Base-by-base conservation (phyloP, 75 land plant species). In the Pseudotsuga menziesii region DNA sequence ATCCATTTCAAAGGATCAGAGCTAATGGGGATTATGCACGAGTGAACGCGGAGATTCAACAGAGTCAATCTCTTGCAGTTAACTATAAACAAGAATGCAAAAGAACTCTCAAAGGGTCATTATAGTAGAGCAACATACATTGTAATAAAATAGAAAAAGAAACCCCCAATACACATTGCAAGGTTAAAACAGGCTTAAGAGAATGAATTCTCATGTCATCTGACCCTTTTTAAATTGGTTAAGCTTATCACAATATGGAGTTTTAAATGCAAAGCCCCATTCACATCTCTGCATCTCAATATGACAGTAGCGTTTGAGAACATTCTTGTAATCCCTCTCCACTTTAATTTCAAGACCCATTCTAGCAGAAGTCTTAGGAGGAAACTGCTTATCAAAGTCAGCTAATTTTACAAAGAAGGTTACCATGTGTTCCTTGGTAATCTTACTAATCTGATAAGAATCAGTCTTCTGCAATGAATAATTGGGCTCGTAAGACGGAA, bases 171-270 rank as follows among this genome's bases (percentile, higher is more conserved):
- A 48, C 54, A 48, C 54, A 48, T 48, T 48, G 11, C 54, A 48
- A 48, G 54, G 54, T 48, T 11, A 9, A 48, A 48, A 8, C 54
- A 48, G 54, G 12, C 54, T 12, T 48, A 48, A 48, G 12, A 1
- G 12, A 48, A 48, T 48, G 54, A 48, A 48, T 48, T 61, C 20
- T 7, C 63, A 61, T n/a, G 82, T 79, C 52, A 61, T 36, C 32
- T 73, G 55, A 58, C 67, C 14, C 66, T 36, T 44, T 84, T 84
- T 56, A 77, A 86, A 92, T 56, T 78, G 73, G 84, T 83, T 70
- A 44, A 92, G 85, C 91, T 80, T 82, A 54, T 89, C 91, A 80
- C 98, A 95, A 77, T 93, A 74, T 17, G 98, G 93, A 19, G 88
- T 88, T 69, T 91, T 79, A 3, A 74, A 57, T 4, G 81, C 59